phyloP scores from a whole-genome alignment of 169 alveolate species.

The Plasmodium gaboni region DNA sequence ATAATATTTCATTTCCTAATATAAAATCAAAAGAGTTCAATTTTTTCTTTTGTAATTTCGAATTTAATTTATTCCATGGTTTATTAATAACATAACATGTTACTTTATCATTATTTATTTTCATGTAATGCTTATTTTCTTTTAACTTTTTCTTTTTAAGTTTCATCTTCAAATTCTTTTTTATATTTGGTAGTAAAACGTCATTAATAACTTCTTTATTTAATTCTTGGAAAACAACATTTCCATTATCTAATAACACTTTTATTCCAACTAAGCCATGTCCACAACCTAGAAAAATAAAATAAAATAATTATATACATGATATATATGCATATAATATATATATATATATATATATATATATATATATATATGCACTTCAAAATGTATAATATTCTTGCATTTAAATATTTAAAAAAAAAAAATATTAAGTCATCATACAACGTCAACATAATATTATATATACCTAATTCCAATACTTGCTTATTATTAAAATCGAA shows the following conservation, averaged over 20 bases:
- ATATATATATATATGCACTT: background rate
- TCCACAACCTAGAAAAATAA: slow-evolving; percentile 46
- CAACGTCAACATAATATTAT: background rate
- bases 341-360: background rate
- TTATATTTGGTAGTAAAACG: slow-evolving; percentile 64
- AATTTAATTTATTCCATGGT: slow-evolving; percentile 60
- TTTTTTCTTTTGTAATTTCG: slow-evolving; percentile 24
- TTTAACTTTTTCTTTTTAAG: slow-evolving; percentile 39
- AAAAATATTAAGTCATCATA: background rate
- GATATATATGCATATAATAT: background rate
- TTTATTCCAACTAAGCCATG: slow-evolving; percentile 61
- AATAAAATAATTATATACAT: background rate
- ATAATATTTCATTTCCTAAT: slow-evolving; percentile 73
- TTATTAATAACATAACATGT: slow-evolving; percentile 49
- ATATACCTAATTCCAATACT: slow-evolving; percentile 63
- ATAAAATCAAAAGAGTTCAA: slow-evolving; percentile 61
- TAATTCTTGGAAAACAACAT: slow-evolving; percentile 69
- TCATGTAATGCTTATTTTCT: slow-evolving; percentile 39
- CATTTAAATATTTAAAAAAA: no score
- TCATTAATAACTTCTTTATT: slow-evolving; percentile 71
- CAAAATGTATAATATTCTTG: no score
- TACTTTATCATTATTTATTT: slow-evolving; percentile 7
- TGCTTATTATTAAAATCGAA: slow-evolving; percentile 39
- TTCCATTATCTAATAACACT: slow-evolving; percentile 37
- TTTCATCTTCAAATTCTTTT: slow-evolving; percentile 38